A percentile compares a stretch with the other conserved stretches of the same genome.
phyloP scores from a whole-genome alignment of 148 eudicot species.

The Limonium bicolor region DNA sequence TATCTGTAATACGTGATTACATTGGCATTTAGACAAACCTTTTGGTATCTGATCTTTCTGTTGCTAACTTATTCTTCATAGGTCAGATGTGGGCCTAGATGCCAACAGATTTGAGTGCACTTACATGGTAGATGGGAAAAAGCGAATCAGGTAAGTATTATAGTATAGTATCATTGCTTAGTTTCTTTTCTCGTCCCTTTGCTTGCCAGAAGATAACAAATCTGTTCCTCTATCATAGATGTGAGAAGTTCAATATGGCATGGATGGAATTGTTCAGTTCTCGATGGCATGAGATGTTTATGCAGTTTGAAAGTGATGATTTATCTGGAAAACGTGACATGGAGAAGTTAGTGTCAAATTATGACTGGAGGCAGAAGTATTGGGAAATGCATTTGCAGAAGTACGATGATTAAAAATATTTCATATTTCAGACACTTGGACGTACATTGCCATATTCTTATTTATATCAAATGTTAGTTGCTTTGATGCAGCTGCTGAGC shows the following conservation, averaged over 20 bases:
- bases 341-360: constrained; percentile 9
- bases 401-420: constrained; percentile 39
- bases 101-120: constrained; percentile 19
- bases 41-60: neutral
- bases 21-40: too few relatives aligned
- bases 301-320: constrained; percentile 9
- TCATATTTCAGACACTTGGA: too few relatives aligned
- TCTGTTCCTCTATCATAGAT: constrained; percentile 20
- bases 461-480: constrained; percentile 59
- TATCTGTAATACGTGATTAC: too few relatives aligned
- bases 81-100: constrained; percentile 8
- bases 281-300: constrained; percentile 42
- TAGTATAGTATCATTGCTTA: neutral
- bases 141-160: constrained; percentile 45
- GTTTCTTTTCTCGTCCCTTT: constrained; percentile 5
- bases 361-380: constrained; percentile 64
- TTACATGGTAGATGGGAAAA: constrained; percentile 24
- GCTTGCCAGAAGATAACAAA: constrained; percentile 1
- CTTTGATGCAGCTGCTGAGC: constrained; percentile 82
- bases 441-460: too few relatives aligned
- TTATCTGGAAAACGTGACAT: constrained; percentile 11
- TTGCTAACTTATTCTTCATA: too few relatives aligned
- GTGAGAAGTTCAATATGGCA: constrained; percentile 27
- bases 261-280: constrained; percentile 41
- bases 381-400: constrained; percentile 80